These are phyloP conservation scores for Pichia phayaonensis DNA, from an alignment of 805 yeast species.

Conservation along the genomic window DNA sequence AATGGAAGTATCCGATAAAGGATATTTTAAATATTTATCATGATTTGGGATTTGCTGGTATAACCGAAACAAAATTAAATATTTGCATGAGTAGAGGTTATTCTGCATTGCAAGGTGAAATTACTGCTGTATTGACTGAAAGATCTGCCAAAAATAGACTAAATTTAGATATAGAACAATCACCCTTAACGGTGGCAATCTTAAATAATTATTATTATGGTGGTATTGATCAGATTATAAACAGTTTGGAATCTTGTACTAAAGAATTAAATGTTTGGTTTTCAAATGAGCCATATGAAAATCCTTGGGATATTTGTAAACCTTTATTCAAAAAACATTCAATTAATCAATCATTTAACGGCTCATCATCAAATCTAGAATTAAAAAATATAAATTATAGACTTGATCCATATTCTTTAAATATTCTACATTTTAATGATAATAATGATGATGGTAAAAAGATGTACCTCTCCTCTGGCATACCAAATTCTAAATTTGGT, in stretches of 20 bases:
- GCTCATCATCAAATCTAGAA: background rate
- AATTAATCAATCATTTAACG: background rate
- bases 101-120: slow-evolving; percentile 43
- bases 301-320: slow-evolving; percentile 32
- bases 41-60: slow-evolving; percentile 28
- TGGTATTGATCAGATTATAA: slow-evolving; percentile 41
- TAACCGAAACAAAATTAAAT: slow-evolving; percentile 29
- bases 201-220: slow-evolving; percentile 45
- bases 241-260: slow-evolving; percentile 34
- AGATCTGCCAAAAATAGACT: slow-evolving; percentile 6
- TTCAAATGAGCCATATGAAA: slow-evolving; percentile 13
- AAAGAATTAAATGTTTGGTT: slow-evolving; percentile 36
- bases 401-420: background rate
- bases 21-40: slow-evolving; percentile 37
- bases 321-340: slow-evolving; percentile 10
- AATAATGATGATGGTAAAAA: background rate
- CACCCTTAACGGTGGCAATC: slow-evolving; percentile 37
- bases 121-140: slow-evolving; percentile 16
- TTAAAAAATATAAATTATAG: background rate
- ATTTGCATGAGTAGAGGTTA: slow-evolving; percentile 51
- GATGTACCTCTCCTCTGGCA: slow-evolving; percentile 11
- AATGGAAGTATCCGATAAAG: slow-evolving; percentile 37
- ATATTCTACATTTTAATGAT: background rate
- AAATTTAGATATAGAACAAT: slow-evolving; percentile 18
- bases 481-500: slow-evolving; percentile 39